Percentiles rank a stretch among this genome's conserved stretches.
phyloP scores from a whole-genome alignment of 176 grass and related monocot species.

The Aegilops bicornis region DNA sequence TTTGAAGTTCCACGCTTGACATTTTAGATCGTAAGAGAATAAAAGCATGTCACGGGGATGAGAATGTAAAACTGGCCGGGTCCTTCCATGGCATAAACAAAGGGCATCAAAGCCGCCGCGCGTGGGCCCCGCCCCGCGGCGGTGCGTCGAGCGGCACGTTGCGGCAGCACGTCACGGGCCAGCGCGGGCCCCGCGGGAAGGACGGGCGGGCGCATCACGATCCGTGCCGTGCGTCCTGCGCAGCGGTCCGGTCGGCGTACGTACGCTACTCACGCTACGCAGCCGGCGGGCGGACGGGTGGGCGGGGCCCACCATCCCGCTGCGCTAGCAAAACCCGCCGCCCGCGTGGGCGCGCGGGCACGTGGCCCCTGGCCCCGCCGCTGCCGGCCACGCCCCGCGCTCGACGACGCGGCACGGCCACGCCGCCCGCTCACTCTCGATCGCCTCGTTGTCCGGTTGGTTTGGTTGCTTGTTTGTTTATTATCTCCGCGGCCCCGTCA shows the following conservation, averaged over 20 bases:
- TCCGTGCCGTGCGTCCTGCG: conserved; percentile 54
- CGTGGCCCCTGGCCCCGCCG: conserved; percentile 6
- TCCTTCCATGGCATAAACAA: conserved; percentile 29
- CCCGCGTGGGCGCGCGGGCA: conserved; percentile 43
- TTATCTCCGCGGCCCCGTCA: neutral
- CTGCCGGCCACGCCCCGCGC: neutral
- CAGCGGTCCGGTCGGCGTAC: conserved; percentile 41
- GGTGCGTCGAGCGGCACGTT: conserved; percentile 38
- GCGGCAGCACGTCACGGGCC: conserved; percentile 56
- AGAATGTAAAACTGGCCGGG: neutral
- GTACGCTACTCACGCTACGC: neutral
- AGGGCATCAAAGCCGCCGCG: conserved; percentile 53
- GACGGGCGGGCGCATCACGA: conserved; percentile 31
- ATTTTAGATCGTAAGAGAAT: neutral
- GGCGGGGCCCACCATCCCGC: neutral
- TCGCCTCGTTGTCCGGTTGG: neutral
- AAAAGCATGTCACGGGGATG: neutral
- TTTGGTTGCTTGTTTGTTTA: neutral
- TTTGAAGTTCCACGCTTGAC: too few relatives aligned
- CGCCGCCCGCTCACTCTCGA: neutral
- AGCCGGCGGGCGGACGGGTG: conserved; percentile 23
- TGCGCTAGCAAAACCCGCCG: conserved; percentile 3
- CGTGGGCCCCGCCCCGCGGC: neutral
- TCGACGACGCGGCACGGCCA: conserved; percentile 8
- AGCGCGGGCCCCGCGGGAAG: conserved; percentile 4